Conservation (phyloP, 306 rosid species). For the Psophocarpus tetragonolobus region DNA sequence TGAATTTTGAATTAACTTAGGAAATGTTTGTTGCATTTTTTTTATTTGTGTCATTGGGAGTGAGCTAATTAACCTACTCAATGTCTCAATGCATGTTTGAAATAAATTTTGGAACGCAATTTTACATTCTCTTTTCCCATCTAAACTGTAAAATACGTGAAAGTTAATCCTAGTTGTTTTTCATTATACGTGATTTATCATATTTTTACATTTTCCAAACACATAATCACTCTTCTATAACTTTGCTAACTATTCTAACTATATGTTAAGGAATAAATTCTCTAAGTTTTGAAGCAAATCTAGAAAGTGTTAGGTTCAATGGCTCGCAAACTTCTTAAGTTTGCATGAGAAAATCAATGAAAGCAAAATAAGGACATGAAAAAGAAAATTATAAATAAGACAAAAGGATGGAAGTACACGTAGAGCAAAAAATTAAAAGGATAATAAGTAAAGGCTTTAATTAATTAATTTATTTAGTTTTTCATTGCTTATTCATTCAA, state of each 20-base stretch:
- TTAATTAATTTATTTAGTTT: no score
- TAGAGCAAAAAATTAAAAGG: no score
- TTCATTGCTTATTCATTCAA: neutral
- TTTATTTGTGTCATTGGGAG: neutral
- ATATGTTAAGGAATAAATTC: neutral
- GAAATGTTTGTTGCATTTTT: neutral
- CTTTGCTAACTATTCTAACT: neutral
- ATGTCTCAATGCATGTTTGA: no score
- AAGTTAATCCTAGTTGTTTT: no score
- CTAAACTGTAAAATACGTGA: no score
- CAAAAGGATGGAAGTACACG: neutral
- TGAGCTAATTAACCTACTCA: neutral
- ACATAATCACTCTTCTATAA: neutral
- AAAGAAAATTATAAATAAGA: neutral
- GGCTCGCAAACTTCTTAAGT: neutral
- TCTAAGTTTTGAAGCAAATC: neutral
- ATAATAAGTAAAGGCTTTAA: no score
- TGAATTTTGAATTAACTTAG: neutral
- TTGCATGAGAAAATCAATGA: neutral
- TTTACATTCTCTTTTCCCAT: no score
- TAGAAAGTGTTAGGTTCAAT: neutral
- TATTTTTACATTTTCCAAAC: no score
- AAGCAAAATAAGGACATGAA: neutral
- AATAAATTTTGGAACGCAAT: no score
- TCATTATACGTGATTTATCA: no score